Conservation (phyloP, 2,329 filamentous ascomycete genomes). For the Phaeophleospora eucalypticola region DNA sequence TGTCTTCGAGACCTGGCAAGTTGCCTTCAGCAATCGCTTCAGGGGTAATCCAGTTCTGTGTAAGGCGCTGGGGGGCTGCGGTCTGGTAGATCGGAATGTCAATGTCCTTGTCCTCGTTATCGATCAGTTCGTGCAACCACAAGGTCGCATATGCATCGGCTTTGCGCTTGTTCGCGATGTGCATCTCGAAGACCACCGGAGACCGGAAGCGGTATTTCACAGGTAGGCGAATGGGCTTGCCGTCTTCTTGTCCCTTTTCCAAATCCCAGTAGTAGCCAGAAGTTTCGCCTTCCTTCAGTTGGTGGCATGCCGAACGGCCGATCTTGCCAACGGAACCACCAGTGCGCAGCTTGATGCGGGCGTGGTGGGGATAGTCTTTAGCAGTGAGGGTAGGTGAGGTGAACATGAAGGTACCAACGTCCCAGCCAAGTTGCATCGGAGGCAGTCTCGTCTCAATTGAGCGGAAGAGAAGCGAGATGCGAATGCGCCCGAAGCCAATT, state of each 20-base stretch:
- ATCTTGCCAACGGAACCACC: constrained; percentile 76
- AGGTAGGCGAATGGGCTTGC: constrained; percentile 66
- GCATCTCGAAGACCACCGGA: constrained; percentile 84
- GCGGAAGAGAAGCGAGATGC: constrained; percentile 85
- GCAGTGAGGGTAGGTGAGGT: constrained; percentile 65
- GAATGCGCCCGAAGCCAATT: constrained; percentile 80
- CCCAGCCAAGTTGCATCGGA: constrained; percentile 84
- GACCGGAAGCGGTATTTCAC: constrained; percentile 88
- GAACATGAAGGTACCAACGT: constrained; percentile 93
- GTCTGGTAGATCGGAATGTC: constrained; percentile 91
- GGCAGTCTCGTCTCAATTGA: constrained; percentile 82
- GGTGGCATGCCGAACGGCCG: constrained; percentile 58
- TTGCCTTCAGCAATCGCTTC: constrained; percentile 59
- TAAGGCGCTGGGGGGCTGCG: constrained; percentile 67
- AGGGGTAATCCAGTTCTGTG: constrained; percentile 88
- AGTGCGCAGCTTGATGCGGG: constrained; percentile 74
- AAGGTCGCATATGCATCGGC: constrained; percentile 72
- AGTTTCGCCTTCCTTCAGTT: constrained; percentile 53
- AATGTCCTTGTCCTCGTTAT: constrained; percentile 72
- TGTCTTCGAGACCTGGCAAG: constrained; percentile 67
- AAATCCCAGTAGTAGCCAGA: constrained; percentile 57
- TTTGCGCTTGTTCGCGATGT: constrained; percentile 63
- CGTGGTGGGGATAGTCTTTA: constrained; percentile 55
- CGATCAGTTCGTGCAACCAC: constrained; percentile 81
- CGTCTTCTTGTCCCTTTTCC: constrained; percentile 23